phyloP scores from a whole-genome alignment of 2,329 filamentous ascomycete species.

The Penicillium sp. region DNA sequence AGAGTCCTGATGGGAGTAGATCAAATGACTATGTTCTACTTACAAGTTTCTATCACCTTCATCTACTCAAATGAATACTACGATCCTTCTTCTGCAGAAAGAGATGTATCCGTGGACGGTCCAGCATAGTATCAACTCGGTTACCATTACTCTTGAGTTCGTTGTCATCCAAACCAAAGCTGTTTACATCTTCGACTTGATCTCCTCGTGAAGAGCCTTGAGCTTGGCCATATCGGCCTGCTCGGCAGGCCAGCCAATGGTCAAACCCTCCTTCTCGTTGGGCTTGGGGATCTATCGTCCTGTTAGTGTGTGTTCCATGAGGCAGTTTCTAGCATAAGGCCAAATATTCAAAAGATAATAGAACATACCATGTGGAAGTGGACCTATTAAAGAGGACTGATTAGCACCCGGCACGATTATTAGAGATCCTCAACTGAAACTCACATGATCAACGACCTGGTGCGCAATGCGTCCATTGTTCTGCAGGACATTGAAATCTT shows the following conservation, averaged over 20 bases:
- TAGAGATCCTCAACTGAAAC: constrained; percentile 24
- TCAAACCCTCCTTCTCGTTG: constrained; percentile 68
- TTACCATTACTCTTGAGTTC: not conserved
- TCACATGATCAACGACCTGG: constrained; percentile 83
- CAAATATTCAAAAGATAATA: not conserved
- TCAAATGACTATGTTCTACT: not conserved
- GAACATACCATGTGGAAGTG: constrained; percentile 79
- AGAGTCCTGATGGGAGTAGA: not conserved
- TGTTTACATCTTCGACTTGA: constrained; percentile 77
- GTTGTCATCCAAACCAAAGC: not conserved
- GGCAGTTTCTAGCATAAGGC: not conserved
- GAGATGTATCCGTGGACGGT: not conserved
- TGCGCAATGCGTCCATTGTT: constrained; percentile 91
- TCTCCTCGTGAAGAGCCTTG: constrained; percentile 67
- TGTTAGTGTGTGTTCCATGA: constrained; percentile 3
- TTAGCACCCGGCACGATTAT: not conserved
- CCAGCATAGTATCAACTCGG: not conserved
- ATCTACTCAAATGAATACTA: not conserved
- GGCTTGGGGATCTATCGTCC: constrained; percentile 76
- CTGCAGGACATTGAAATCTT: constrained; percentile 87
- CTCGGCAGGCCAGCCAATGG: constrained; percentile 69
- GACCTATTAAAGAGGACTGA: constrained; percentile 45
- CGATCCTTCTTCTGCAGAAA: not conserved
- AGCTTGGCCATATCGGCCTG: constrained; percentile 70
- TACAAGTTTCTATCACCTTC: no score